Evolutionary conservation across 805 yeast species (phyloP).

Genomic region (Nakazawaea ishiwadae): DNA sequence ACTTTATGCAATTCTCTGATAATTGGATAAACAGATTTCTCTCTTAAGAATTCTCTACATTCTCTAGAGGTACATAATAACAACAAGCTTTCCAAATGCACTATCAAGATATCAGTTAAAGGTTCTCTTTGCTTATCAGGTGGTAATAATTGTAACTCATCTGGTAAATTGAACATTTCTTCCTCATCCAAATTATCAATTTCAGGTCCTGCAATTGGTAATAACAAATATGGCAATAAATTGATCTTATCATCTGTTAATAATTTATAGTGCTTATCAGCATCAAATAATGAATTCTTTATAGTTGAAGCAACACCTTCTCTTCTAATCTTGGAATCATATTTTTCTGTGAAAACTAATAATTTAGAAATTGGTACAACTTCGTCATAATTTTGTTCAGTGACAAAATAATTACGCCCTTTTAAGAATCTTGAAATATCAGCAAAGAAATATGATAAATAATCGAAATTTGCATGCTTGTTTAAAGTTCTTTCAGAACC

Average conservation of each 20-base stretch:
- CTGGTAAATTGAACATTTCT: constrained; percentile 84
- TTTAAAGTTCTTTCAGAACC: constrained; percentile 73
- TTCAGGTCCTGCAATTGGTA: constrained; percentile 77
- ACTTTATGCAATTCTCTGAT: constrained; percentile 81
- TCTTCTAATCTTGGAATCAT: constrained; percentile 73
- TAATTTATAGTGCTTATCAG: constrained; percentile 57
- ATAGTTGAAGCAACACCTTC: constrained; percentile 92
- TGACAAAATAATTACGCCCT: constrained; percentile 76
- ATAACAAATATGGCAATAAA: constrained; percentile 71
- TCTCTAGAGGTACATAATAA: constrained; percentile 71
- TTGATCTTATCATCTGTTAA: constrained; percentile 62
- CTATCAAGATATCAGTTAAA: constrained; percentile 52
- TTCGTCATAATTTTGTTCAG: constrained; percentile 65
- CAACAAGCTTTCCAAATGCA: constrained; percentile 76
- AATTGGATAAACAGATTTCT: constrained; percentile 79
- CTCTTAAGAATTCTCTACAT: constrained; percentile 73
- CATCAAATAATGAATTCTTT: constrained; percentile 83
- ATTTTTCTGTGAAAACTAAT: constrained; percentile 76
- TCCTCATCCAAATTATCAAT: constrained; percentile 70
- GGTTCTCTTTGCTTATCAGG: constrained; percentile 78
- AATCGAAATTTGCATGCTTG: constrained; percentile 72
- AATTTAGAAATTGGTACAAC: constrained; percentile 80
- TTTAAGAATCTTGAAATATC: constrained; percentile 73
- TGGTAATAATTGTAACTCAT: constrained; percentile 75
- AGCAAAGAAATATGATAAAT: constrained; percentile 82